Percentiles rank a stretch among this genome's conserved stretches.
Conservation (phyloP, 352 stramenopile genomes). For the Pythium sp. region DNA sequence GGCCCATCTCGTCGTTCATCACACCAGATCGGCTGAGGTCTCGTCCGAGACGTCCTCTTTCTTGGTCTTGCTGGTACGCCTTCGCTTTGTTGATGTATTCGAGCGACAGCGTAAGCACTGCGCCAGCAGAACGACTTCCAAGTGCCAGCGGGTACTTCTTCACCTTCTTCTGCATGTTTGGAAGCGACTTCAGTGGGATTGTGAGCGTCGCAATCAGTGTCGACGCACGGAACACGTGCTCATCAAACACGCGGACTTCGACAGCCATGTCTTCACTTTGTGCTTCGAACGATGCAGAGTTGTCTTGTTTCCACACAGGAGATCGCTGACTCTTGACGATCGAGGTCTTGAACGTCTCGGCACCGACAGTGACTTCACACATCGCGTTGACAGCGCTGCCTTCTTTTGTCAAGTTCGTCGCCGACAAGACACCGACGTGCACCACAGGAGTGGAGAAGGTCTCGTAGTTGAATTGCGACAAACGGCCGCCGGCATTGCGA, state of each 20-base stretch:
- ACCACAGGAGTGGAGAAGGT: conserved; percentile 77
- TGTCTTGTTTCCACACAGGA: conserved; percentile 85
- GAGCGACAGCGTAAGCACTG: conserved; percentile 69
- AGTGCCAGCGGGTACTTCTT: conserved; percentile 84
- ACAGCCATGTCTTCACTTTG: conserved; percentile 78
- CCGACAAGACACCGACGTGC: conserved; percentile 76
- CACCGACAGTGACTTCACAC: conserved; percentile 78
- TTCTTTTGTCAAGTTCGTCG: conserved; percentile 76
- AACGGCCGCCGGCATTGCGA: conserved; percentile 56
- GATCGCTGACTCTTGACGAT: conserved; percentile 80
- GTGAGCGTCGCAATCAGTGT: conserved; percentile 74
- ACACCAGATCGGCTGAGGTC: conserved; percentile 55
- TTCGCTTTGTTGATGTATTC: conserved; percentile 87
- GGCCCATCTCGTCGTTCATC: conserved; percentile 83
- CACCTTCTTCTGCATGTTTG: conserved; percentile 82
- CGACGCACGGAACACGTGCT: conserved; percentile 75
- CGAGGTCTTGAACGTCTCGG: conserved; percentile 82
- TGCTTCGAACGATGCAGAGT: conserved; percentile 79
- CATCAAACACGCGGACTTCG: conserved; percentile 81
- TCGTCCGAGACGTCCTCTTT: conserved; percentile 51
- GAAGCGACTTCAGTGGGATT: conserved; percentile 76
- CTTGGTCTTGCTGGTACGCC: conserved; percentile 70
- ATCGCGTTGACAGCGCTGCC: conserved; percentile 74
- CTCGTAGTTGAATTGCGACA: conserved; percentile 87
- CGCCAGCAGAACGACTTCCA: conserved; percentile 69